Base-by-base conservation (phyloP, 441 rosid species). In the Croton laevigatus region DNA sequence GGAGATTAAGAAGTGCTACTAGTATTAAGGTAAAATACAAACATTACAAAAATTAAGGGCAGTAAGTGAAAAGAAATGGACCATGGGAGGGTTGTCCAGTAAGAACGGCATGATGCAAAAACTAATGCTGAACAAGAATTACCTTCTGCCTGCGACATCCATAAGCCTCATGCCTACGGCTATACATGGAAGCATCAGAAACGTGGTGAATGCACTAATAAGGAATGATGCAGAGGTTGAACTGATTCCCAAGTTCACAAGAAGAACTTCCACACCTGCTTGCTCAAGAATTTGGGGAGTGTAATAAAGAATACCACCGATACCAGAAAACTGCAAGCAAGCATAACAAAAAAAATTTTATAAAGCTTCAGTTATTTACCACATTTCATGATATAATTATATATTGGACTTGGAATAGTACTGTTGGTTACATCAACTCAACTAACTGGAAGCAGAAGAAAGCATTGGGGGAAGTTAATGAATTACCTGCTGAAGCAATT, bases 71-170 rank as follows among this genome's bases (percentile, higher is more conserved):
- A 27, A 27, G 32, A 2, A 27, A n/a, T n/a, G 32, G 32, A 27
- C 32, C 32, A 27, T 2, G 1, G 32, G 32, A 27, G 32, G 32
- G 32, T 27, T 27, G 2, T 27, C 32, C 32, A 27, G 32, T 27
- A 27, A 27, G 32, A 27, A 27, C 32, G 32, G 2, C 32, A 27
- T 27, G 32, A 27, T 27, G 32, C 32, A 27, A 57, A 52, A 17
- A 37, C 54, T 22, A 19, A 16, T 52, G 66, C 32, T 27, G 52
- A 42, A 66, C 20, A n/a, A n/a, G 37, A 61, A 53, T 68, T 66
- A 93, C 99, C 99, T 87, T 91, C 99, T 87, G 71, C 99, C 99
- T 1, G 97, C 77, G 60, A 87, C 65, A 81, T 95, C 99, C 97
- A 93, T 85, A 52, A 95, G 98, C 82, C 95, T 88, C 99, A 91